Conservation (phyloP, 1,284 basidiomycete genomes). For the Cryptococcus amylolentus region DNA sequence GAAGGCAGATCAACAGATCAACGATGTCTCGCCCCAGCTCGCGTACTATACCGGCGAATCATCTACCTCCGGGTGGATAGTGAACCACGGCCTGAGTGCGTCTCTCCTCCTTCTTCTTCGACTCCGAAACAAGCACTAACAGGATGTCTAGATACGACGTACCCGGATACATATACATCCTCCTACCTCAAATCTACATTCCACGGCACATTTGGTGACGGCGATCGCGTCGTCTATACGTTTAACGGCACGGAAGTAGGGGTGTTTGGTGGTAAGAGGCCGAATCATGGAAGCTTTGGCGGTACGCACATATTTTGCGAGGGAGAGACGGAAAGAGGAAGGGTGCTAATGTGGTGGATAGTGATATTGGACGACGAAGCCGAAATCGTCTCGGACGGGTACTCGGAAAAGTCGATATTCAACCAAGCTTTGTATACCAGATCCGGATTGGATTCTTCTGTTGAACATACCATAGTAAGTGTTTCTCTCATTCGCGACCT, state of each 20-base stretch:
- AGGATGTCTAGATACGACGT: too few relatives aligned
- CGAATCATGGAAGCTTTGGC: neutral
- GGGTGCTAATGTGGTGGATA: neutral
- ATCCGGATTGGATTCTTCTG: conserved; percentile 4
- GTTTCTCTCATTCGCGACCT: neutral
- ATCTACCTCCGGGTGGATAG: conserved; percentile 3
- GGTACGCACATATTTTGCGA: neutral
- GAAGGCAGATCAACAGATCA: conserved; percentile 3
- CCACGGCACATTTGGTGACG: neutral
- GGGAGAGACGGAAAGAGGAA: too few relatives aligned
- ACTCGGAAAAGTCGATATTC: neutral
- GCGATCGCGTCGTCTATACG: neutral
- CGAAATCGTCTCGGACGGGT: conserved; percentile 6
- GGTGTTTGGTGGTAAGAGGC: neutral
- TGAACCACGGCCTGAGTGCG: neutral
- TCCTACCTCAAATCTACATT: neutral
- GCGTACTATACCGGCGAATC: conserved; percentile 3
- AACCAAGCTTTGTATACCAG: conserved; percentile 11
- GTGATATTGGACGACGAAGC: conserved; percentile 15
- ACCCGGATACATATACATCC: neutral
- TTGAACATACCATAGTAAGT: conserved; percentile 18
- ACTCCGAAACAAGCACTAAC: neutral
- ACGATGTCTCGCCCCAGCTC: conserved; percentile 19
- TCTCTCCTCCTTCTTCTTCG: neutral
- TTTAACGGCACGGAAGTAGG: neutral